These are phyloP conservation scores for Pseudogymnoascus sp. DNA, from an alignment of 2,329 filamentous ascomycete species.

Conservation along the genomic window DNA sequence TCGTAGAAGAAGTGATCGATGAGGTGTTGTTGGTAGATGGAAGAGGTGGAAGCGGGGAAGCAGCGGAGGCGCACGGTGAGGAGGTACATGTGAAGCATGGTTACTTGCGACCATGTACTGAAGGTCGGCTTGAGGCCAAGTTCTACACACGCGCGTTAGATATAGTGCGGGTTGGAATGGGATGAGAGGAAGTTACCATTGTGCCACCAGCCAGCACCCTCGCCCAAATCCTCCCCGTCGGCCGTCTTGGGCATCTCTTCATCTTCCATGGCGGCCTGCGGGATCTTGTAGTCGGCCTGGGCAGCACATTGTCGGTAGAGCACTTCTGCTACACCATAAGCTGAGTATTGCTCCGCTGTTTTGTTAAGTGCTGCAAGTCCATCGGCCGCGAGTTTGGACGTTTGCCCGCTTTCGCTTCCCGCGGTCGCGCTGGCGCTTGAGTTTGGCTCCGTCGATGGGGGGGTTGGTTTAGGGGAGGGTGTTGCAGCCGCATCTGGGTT, in stretches of 20 bases:
- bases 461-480: conserved; percentile 19
- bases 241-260: conserved; percentile 62
- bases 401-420: conserved; percentile 15
- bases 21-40: conserved; percentile 79
- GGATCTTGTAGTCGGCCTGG: conserved; percentile 70
- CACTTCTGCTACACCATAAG: conserved; percentile 69
- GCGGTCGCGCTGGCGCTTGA: conserved; percentile 2
- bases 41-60: conserved; percentile 61
- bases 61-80: conserved; percentile 75
- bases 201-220: conserved; percentile 73
- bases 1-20: conserved; percentile 93
- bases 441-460: conserved; percentile 8
- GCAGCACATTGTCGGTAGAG: conserved; percentile 68
- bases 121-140: conserved; percentile 79
- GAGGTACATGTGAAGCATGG: conserved; percentile 93
- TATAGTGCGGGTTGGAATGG: background rate
- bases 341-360: conserved; percentile 58
- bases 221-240: conserved; percentile 75
- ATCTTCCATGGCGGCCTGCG: conserved; percentile 56
- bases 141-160: conserved; percentile 40
- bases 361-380: conserved; percentile 22
- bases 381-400: conserved; percentile 16
- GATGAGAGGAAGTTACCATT: conserved; percentile 47
- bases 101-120: conserved; percentile 91
- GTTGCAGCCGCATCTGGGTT: conserved; percentile 16